Base-by-base conservation (phyloP, 345 rosid species). In the Brassica carinata region DNA sequence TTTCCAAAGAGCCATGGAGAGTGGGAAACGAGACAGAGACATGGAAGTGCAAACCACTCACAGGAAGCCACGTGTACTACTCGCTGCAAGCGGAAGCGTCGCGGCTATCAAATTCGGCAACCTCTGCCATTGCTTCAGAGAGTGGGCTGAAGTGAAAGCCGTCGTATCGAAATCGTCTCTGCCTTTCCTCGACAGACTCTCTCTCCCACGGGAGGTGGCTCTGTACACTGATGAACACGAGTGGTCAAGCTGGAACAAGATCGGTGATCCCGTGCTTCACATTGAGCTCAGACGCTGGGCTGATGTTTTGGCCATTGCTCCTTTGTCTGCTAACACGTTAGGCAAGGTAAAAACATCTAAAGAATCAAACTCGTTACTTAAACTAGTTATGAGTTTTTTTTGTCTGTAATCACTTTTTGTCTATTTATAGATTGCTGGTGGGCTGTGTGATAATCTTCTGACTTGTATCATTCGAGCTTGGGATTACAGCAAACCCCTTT, bases 261-360 rank as follows among this genome's bases (percentile, higher is more conserved):
- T 96, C 53, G 98, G 99, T 69, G 99, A 96, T 76, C 86, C 73
- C 6, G 97, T 96, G 31, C 97, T 93, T 77, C 99, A 93, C 84
- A 91, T 96, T 71, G 96, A 96, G 77, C 94, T 96, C 62, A 83
- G 94, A 65, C 85, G 89, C 40, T 96, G 97, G 99, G 98, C 99
- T 79, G 98, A 96, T 87, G 85, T 96, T 77, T 82, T 93, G 86
- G 93, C 92, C 77, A 87, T 93, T 73, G 98, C 98, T 67, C 98
- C 98, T 4, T 83, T 96, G 59, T 96, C 98, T 18, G 97, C 98
- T 2, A 93, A 96, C 89, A 93, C 98, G 5, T 88, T 96, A 71
- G 98, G 90, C 79, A 96, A 96, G 95, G 99, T 90, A 82, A n/a
- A 33, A 53, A 53, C 59, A 53, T 53, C 18, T 53, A 5, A n/a